Evolutionary conservation across 768 basidiomycete genomes (phyloP), one percentile per base, ranked within the genome.

Genomic region (Tricholomella constricta): DNA sequence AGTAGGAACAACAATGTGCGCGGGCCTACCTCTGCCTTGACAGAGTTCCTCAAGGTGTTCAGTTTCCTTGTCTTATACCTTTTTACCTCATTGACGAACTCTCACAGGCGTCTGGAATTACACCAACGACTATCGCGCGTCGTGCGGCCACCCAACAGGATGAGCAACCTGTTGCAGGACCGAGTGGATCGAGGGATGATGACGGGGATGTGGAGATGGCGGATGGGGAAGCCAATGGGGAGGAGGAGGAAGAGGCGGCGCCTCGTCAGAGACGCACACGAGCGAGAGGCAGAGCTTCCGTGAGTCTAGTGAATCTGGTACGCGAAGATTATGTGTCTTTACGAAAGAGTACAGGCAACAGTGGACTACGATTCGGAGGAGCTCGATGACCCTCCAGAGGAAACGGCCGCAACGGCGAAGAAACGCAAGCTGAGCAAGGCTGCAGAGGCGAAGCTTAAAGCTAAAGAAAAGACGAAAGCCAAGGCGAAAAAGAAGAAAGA

Each of bases 21-120:
- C 11, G 91, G 92, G 0, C 91, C 92, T 2, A 83, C 88, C 0
- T 92, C 89, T 19, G 91, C 91, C 0, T 70, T 94, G 11, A 92
- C 91, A 31, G 89, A 91, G 57, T 94, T 88, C 59, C 72, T 94
- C 29, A 81, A 81, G 62, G 91, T 89, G 54, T 25, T 74, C 68
- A 22, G 15, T 43, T 52, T 44, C 25, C 14, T 56, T 29, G 32
- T 43, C 31, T 55, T 31, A 58, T 20, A 42, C 7, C 11, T 20
- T 45, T 46, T 37, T 22, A 43, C 32, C 22, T 31, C 45, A 45
- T 41, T 31, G 41, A 40, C 31, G 5, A 37, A n/a, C n/a, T n/a
- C 15, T 37, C 12, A 52, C 32, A 81, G 80, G 75, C 71, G 43
- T 69, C 73, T 43, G 79, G 79, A 5, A 81, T 81, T 31, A 80